Evolutionary conservation across 129 eudicot species (phyloP).

Genomic region (Flaveria trinervia): DNA sequence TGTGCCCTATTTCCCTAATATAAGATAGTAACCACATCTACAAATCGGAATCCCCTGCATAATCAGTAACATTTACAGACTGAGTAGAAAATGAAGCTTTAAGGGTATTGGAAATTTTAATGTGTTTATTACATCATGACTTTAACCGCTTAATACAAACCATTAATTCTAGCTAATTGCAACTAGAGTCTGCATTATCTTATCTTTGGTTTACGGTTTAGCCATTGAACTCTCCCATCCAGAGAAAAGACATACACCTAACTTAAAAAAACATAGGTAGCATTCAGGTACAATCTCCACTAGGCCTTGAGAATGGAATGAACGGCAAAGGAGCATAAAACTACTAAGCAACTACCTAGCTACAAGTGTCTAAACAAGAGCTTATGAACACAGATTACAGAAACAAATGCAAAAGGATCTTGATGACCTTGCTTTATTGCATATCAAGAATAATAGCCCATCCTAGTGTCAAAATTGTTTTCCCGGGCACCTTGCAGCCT

Average conservation of each 20-base stretch:
- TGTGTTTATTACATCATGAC: neutral
- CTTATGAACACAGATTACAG: too few relatives aligned
- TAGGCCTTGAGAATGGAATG: neutral
- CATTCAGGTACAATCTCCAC: neutral
- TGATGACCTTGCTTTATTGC: too few relatives aligned
- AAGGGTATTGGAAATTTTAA: neutral
- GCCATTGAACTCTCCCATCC: neutral
- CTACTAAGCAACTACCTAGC: too few relatives aligned
- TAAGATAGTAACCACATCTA: slow-evolving; percentile 2
- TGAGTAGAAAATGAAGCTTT: neutral
- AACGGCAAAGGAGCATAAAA: too few relatives aligned
- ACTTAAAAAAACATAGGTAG: neutral
- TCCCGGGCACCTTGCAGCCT: too few relatives aligned
- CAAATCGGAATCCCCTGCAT: neutral
- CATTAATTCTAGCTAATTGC: neutral
- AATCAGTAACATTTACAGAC: neutral
- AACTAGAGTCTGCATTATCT: neutral
- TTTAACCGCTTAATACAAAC: neutral
- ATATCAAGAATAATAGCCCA: too few relatives aligned
- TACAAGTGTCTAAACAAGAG: neutral
- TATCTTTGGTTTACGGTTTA: neutral
- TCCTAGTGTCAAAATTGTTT: too few relatives aligned
- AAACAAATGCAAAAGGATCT: too few relatives aligned
- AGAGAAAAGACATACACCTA: neutral
- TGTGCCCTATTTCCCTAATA: neutral